Evolutionary conservation across 441 rosid genomes (phyloP), one percentile per base, ranked within the genome.

Genomic region (Mallotus japonicus): DNA sequence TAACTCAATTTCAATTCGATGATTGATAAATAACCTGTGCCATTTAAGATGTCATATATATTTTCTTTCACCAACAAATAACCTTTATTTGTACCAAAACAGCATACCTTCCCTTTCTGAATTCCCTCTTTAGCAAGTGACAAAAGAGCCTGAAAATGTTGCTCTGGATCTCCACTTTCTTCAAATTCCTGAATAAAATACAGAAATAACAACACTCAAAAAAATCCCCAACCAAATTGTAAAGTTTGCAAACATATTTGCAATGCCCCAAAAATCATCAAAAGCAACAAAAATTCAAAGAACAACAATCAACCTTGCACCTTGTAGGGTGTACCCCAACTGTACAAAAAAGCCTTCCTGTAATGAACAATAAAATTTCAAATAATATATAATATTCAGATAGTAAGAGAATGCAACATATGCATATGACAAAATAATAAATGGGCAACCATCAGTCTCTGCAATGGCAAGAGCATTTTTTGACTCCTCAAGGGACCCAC

Each of bases 271-370:
- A 5, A 56, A 55, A 51, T 7, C 8, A 59, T 22, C 42, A 70
- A 32, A 62, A 51, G 71, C 16, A 56, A 60, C 65, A 54, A 73
- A 54, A 40, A 49, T 44, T 49, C 62, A 40, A 56, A 69, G 65
- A 77, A 71, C 1, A 50, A 57, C 50, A 47, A 60, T 68, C 59
- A 9, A 90, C 99, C 87, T 81, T 90, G 87, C 99, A 92, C 80
- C 98, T 88, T 20, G 98, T 95, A 8, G 97, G 99, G 82, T 95
- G 99, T 68, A 92, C 98, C 0, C 99, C 99, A 50, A 95, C 96
- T 0, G 99, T 92, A 67, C 98, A 92, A 65, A 89, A 95, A 68
- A 92, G 88, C 85, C 99, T 88, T 34, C 93, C 97, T 95, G 84
- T 19, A 65, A 69, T 49, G 73, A 70, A 61, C 60, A 57, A 54